These are phyloP conservation scores for Somion occarium DNA, from an alignment of 1,284 basidiomycete genomes.

Conservation along the genomic window DNA sequence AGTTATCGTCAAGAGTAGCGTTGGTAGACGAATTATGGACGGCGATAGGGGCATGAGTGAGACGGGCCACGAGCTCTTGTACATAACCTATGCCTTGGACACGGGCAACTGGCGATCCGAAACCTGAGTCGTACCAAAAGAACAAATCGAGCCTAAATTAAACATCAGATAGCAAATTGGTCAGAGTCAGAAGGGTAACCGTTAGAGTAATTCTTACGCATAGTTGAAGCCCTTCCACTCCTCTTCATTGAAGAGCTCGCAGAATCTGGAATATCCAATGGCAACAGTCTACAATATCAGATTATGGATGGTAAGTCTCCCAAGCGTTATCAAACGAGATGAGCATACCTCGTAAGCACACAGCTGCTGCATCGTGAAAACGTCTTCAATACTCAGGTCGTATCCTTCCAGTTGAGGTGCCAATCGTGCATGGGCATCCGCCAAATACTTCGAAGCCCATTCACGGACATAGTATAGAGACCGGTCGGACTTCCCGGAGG, in stretches of 20 bases:
- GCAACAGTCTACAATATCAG: constrained; percentile 66
- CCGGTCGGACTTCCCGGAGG: constrained; percentile 46
- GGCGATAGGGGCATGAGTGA: constrained; percentile 69
- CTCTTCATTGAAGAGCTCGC: constrained; percentile 82
- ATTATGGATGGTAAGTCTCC: neutral
- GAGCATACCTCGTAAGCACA: constrained; percentile 76
- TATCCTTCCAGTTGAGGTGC: constrained; percentile 59
- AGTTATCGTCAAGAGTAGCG: constrained; percentile 66
- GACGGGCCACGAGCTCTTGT: constrained; percentile 75
- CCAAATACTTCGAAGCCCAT: constrained; percentile 74
- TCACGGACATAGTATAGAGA: constrained; percentile 49
- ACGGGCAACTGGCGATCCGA: constrained; percentile 73
- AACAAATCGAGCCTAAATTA: constrained; percentile 32
- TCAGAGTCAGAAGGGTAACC: too few relatives aligned
- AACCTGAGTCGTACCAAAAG: constrained; percentile 64
- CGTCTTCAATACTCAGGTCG: constrained; percentile 64
- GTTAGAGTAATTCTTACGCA: constrained; percentile 40
- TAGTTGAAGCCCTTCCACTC: constrained; percentile 92
- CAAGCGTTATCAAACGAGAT: neutral
- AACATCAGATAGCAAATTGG: neutral
- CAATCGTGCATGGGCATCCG: constrained; percentile 61
- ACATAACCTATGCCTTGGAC: constrained; percentile 85
- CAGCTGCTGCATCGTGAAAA: constrained; percentile 70
- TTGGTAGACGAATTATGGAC: constrained; percentile 77
- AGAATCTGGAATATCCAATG: constrained; percentile 87